Base-by-base conservation (phyloP, 2,329 filamentous ascomycete species). In the Penicillium thymicola region DNA sequence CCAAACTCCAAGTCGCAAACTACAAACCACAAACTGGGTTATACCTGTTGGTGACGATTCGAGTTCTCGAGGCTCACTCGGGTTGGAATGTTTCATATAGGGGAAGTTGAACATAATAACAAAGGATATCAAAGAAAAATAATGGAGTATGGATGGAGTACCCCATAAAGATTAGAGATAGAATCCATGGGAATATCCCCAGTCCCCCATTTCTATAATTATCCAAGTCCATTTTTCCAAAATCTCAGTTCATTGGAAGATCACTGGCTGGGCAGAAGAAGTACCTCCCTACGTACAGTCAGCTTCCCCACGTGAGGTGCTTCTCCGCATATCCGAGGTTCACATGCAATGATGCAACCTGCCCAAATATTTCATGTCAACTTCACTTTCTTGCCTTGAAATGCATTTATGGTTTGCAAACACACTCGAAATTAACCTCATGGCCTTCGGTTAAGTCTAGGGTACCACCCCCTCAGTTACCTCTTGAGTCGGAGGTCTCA, bases 291-390 rank as follows among this genome's bases (percentile, higher is more conserved):
- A 42, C 42, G 45, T n/a, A 42, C 48, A 55, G 50, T 46, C 58
- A 48, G 49, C 57, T 65, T 55, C 60, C 57, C 60, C 62, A 65
- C 64, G 62, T 65, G 62, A 59, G 54, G 41, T 36, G 49, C 30
- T 61, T 59, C 55, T 62, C 60, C 55, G 50, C 59, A 62, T 64
- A 54, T 55, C 55, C 64, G 64, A 66, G 64, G 64, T 66, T 65
- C 61, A 66, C 64, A 66, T 66, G 64, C 62, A 63, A 66, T 66
- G 61, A 66, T 64, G 61, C 58, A 62, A 60, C 34, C 21, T 27
- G n/a, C 42, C 40, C 41, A 16, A 34, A 30, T 21, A 47, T 25
- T 25, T 32, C 34, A 23, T 36, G 28, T 41, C 49, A 41, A 47
- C 50, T 53, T 57, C 27, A 37, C 27, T 49, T 36, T 40, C 25